Percentiles rank a stretch among this genome's conserved stretches.
Conservation (phyloP, 306 rosid species). For the Fragaria vesca region DNA sequence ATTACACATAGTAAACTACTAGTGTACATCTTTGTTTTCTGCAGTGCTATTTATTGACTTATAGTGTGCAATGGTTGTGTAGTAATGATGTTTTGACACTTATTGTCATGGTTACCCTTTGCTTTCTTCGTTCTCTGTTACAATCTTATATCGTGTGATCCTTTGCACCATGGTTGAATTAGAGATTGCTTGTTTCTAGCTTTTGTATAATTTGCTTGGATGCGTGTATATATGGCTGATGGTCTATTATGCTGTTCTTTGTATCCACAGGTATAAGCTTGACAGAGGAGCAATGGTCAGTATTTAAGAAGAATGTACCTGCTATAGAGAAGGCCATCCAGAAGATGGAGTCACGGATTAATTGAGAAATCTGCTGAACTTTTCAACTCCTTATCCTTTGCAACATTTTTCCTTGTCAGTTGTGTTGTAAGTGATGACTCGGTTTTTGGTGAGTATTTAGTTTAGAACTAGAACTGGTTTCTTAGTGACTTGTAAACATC, state of each 20-base stretch:
- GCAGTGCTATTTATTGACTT: not conserved
- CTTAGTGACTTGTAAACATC: not conserved
- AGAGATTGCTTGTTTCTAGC: not conserved
- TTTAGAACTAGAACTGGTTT: conserved; percentile 6
- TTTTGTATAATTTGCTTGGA: not conserved
- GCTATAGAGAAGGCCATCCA: conserved; percentile 75
- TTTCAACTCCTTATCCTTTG: conserved; percentile 15
- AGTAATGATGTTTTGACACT: not conserved
- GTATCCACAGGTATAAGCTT: conserved; percentile 80
- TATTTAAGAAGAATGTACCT: conserved; percentile 66
- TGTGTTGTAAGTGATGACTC: conserved; percentile 9
- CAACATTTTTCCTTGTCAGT: conserved; percentile 8
- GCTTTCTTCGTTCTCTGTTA: not conserved
- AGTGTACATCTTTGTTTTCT: not conserved
- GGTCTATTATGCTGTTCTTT: not conserved
- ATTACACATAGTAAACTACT: not conserved
- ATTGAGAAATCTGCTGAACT: conserved; percentile 23
- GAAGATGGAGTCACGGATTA: conserved; percentile 55
- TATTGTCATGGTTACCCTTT: not conserved
- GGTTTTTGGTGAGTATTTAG: conserved; percentile 27
- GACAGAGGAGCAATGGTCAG: conserved; percentile 86
- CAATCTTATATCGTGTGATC: not conserved
- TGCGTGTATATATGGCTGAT: not conserved
- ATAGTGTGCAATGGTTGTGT: not conserved
- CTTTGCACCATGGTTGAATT: not conserved